Evolutionary conservation across 139 green algal genomes (phyloP).

Genomic region (Picochlorum sp.): DNA sequence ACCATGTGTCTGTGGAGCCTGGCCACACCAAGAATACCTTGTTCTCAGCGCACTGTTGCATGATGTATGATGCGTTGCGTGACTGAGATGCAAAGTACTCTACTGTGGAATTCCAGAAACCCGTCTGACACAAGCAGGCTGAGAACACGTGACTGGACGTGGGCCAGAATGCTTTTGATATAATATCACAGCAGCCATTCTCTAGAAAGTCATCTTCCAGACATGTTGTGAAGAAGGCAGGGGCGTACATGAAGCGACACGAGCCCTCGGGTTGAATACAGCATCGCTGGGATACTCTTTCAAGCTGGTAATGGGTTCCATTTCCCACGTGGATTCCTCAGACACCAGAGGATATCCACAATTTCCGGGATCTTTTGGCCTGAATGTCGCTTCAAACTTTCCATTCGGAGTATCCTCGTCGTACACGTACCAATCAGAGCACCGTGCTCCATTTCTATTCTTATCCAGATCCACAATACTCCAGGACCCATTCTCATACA

Average conservation of each 20-base stretch:
- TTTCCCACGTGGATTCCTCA: neutral
- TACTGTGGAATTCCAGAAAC: neutral
- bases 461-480: neutral
- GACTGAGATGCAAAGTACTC: neutral
- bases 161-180: neutral
- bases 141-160: neutral
- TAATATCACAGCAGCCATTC: neutral
- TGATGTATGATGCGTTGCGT: no score
- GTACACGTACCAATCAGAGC: neutral
- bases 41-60: no score
- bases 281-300: neutral
- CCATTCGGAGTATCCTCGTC: neutral
- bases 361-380: neutral
- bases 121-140: neutral
- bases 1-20: no score
- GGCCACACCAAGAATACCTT: no score
- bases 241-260: neutral
- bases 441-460: neutral
- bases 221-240: neutral
- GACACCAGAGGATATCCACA: neutral
- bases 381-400: neutral
- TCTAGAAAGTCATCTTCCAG: neutral
- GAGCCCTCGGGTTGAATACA: neutral
- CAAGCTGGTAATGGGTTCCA: neutral
- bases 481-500: neutral